Percentiles rank a stretch among this genome's conserved stretches.
Evolutionary conservation across 139 green algal genomes (phyloP).

Genomic region (Axilococcus clingmanii): DNA sequence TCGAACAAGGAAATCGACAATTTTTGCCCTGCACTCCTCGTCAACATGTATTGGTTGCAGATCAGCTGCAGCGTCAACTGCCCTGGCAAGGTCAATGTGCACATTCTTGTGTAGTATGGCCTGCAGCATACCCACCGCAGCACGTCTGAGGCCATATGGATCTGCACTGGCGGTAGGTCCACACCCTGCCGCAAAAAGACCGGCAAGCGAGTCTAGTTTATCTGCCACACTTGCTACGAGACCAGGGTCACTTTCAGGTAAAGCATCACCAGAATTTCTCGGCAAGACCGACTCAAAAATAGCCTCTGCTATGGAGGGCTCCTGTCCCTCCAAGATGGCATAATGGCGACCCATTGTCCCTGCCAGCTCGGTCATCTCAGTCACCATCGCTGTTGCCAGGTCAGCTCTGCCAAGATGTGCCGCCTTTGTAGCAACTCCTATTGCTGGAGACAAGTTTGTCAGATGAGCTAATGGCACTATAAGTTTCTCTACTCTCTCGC

Average conservation of each 20-base stretch:
- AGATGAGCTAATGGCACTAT: conserved; percentile 42
- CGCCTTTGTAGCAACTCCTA: conserved; percentile 31
- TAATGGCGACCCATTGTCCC: conserved; percentile 91
- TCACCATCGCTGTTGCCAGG: conserved; percentile 84
- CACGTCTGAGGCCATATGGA: conserved; percentile 86
- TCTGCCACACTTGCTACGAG: conserved; percentile 53
- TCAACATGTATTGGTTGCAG: conserved; percentile 68
- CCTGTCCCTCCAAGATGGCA: conserved; percentile 44
- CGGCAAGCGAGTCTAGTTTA: conserved; percentile 87
- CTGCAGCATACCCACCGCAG: conserved; percentile 79
- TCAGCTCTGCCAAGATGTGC: conserved; percentile 75
- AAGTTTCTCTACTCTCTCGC: conserved; percentile 57
- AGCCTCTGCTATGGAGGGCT: conserved; percentile 29
- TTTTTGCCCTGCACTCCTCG: conserved; percentile 17
- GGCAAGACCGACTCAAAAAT: conserved; percentile 87
- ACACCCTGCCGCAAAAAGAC: conserved; percentile 79
- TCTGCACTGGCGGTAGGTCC: conserved; percentile 80
- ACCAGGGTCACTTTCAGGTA: conserved; percentile 56
- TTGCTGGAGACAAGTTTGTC: conserved; percentile 21
- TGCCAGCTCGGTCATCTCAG: conserved; percentile 93
- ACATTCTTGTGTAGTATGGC: conserved; percentile 14
- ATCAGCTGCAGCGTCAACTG: conserved; percentile 5
- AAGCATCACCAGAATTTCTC: conserved; percentile 61
- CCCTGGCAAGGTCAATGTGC: not conserved
- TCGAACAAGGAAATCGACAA: conserved; percentile 22